Conservation (phyloP, 2,329 filamentous ascomycete species). For the Arthrinium phaeospermum region DNA sequence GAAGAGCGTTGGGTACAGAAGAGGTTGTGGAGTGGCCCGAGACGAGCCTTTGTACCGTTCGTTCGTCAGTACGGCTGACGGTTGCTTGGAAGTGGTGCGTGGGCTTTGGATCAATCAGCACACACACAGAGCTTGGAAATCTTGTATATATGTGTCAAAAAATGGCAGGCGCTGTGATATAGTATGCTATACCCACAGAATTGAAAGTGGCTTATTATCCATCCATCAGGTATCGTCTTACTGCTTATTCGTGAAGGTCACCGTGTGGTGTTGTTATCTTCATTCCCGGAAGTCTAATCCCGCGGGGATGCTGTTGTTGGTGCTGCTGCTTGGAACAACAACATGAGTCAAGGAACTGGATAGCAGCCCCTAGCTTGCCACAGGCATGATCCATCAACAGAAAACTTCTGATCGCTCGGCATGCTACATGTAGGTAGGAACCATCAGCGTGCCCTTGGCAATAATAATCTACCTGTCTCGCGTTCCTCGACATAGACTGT, state of each 20-base stretch:
- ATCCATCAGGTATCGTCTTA: background rate
- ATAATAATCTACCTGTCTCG: background rate
- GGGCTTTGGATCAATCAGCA: slow-evolving; percentile 4
- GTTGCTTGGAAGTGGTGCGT: background rate
- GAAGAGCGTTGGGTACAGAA: background rate
- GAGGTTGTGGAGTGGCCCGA: background rate
- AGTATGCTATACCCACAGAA: slow-evolving; percentile 10
- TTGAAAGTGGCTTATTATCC: slow-evolving; percentile 8
- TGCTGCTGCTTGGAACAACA: background rate
- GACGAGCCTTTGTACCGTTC: background rate
- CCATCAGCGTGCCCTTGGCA: background rate
- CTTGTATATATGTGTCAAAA: slow-evolving; percentile 13
- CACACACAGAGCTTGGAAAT: background rate
- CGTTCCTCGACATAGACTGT: too few species aligned
- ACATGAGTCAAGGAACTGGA: background rate
- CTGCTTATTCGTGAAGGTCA: background rate
- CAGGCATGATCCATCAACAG: background rate
- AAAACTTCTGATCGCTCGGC: background rate
- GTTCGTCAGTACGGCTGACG: background rate
- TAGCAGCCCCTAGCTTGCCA: background rate
- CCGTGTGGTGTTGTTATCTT: background rate
- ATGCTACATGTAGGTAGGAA: background rate
- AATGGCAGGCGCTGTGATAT: slow-evolving; percentile 10
- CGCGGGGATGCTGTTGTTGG: too few species aligned
- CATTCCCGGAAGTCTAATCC: background rate